phyloP scores from a whole-genome alignment of 257 asterid genomes.

The Ballota nigra region DNA sequence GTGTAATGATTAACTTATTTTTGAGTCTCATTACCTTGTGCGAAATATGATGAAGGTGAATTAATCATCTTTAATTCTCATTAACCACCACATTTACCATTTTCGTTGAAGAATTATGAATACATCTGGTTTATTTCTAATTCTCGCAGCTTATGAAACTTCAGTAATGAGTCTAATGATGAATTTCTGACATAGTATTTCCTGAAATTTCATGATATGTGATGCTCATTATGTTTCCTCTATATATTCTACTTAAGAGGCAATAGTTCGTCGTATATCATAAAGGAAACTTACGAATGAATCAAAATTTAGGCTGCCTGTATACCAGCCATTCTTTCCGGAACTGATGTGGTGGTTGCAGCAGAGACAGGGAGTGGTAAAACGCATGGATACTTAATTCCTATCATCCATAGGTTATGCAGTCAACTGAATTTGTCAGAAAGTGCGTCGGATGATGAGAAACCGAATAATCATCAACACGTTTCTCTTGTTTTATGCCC shows the following conservation, averaged over 20 bases:
- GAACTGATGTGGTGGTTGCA: constrained; percentile 85
- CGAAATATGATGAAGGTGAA: no score
- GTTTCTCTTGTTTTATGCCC: constrained; percentile 89
- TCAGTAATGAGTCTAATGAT: not conserved
- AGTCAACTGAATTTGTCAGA: constrained; percentile 33
- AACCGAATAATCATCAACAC: constrained; percentile 31
- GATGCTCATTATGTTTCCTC: not conserved
- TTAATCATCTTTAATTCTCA: no score
- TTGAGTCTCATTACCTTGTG: no score
- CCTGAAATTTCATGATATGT: not conserved
- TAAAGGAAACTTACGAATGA: constrained; percentile 23
- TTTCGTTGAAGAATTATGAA: no score
- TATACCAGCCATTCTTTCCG: constrained; percentile 76
- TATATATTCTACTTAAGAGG: not conserved
- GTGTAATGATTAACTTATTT: no score
- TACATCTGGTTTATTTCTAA: not conserved
- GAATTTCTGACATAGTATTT: not conserved
- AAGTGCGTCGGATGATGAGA: constrained; percentile 31
- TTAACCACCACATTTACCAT: no score
- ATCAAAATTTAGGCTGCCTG: constrained; percentile 66
- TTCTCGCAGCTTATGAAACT: not conserved
- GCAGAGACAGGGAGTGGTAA: constrained; percentile 99
- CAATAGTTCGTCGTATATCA: not conserved
- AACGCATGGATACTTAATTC: constrained; percentile 92
- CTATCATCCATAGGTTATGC: constrained; percentile 66